Conservation (phyloP, 2,329 filamentous ascomycete genomes). For the Chaetothyriales sp. region DNA sequence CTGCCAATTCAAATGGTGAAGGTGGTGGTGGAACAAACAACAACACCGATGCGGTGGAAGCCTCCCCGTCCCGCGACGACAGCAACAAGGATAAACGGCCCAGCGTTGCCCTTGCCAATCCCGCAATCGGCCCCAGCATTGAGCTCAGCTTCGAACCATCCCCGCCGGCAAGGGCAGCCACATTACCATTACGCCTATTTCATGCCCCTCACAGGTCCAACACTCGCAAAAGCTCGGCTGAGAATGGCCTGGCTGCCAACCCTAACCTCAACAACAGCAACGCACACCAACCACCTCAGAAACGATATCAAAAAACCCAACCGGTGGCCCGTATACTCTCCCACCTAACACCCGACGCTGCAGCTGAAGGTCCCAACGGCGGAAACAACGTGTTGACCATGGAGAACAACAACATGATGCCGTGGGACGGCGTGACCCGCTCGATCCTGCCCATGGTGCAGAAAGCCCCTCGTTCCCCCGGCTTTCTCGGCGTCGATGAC, state of each 20-base stretch:
- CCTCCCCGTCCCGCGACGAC: not conserved
- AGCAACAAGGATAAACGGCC: not conserved
- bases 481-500: constrained; percentile 6
- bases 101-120: not conserved
- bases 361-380: constrained; percentile 1
- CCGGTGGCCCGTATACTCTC: constrained; percentile 1
- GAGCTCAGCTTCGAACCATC: not conserved
- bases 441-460: constrained; percentile 14
- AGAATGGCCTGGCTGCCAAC: not conserved
- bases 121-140: not conserved
- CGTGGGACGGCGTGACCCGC: constrained; percentile 11
- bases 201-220: no score
- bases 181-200: not conserved
- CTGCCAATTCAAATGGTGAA: not conserved
- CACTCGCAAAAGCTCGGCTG: not conserved
- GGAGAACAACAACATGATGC: constrained; percentile 12
- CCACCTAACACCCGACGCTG: constrained; percentile 5
- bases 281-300: not conserved
- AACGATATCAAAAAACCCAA: not conserved
- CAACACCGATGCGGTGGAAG: not conserved
- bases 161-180: not conserved
- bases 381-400: constrained; percentile 12
- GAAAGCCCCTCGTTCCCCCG: constrained; percentile 12
- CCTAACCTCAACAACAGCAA: not conserved
- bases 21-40: not conserved